Conservation (phyloP, 257 asterid species). For the Mitragyna speciosa region DNA sequence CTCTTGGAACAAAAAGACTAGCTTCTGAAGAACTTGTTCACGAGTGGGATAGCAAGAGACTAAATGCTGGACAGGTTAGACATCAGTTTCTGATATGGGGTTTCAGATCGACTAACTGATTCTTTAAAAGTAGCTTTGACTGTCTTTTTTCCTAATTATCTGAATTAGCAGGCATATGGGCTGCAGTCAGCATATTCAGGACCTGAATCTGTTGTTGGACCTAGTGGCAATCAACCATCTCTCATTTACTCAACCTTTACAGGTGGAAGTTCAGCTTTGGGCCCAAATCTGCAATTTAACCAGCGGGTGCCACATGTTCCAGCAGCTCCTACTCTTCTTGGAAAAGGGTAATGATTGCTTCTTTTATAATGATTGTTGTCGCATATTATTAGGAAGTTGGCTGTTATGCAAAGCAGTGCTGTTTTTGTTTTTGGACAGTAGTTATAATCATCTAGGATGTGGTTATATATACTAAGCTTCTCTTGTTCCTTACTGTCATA, state of each 20-base stretch:
- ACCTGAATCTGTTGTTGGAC: conserved; percentile 38
- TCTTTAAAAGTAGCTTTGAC: conserved; percentile 2
- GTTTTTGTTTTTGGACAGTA: not conserved
- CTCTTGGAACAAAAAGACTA: conserved; percentile 83
- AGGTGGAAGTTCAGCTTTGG: conserved; percentile 38
- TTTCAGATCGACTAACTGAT: conserved; percentile 10
- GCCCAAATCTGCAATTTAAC: conserved; percentile 55
- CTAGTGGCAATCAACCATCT: conserved; percentile 41
- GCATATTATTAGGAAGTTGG: not conserved
- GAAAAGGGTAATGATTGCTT: conserved; percentile 63
- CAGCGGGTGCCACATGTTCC: conserved; percentile 43
- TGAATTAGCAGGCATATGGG: conserved; percentile 39
- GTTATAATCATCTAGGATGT: not conserved
- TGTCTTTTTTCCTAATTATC: conserved; percentile 15
- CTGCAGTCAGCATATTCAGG: conserved; percentile 56
- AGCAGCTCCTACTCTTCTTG: conserved; percentile 52
- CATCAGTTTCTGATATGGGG: conserved; percentile 16
- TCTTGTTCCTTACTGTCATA: not conserved
- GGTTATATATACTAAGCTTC: not conserved
- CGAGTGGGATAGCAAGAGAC: conserved; percentile 81
- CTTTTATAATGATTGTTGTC: not conserved
- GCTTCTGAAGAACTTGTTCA: conserved; percentile 83
- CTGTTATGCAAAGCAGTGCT: not conserved
- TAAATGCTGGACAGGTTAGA: conserved; percentile 80
- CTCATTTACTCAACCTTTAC: conserved; percentile 41